These are phyloP conservation scores for Rhizopus microsporus DNA, from an alignment of 371 early-diverging fungal genomes.

Conservation along the genomic window DNA sequence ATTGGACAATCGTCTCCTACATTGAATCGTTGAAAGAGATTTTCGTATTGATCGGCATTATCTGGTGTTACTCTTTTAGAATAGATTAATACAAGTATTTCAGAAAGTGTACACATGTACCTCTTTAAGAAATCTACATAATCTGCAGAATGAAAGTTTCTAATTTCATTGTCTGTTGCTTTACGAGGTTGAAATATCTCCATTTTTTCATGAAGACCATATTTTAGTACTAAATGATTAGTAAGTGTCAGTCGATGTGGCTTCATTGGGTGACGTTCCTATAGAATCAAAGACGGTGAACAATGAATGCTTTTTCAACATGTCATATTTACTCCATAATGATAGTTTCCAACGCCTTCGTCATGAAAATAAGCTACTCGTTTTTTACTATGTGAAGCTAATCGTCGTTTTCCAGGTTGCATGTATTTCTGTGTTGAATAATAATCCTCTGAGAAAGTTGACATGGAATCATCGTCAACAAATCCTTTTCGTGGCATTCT, in stretches of 20 bases:
- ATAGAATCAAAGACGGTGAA: constrained; percentile 9
- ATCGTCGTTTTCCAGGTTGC: constrained; percentile 28
- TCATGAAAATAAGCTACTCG: constrained; percentile 87
- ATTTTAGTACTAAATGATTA: constrained; percentile 87
- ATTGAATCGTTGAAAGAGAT: constrained; percentile 78
- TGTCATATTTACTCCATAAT: constrained; percentile 73
- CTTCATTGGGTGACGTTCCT: constrained; percentile 95
- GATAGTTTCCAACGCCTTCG: constrained; percentile 86
- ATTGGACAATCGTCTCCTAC: constrained; percentile 98
- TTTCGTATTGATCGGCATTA: constrained; percentile 71
- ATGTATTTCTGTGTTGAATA: constrained; percentile 40
- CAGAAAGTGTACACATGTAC: constrained; percentile 36
- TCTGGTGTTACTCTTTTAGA: constrained; percentile 84
- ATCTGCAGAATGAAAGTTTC: constrained; percentile 95
- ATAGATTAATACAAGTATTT: neutral
- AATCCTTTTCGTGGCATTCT: constrained; percentile 38
- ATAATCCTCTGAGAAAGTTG: constrained; percentile 48
- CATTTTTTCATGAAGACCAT: constrained; percentile 86
- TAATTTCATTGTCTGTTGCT: constrained; percentile 96
- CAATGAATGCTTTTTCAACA: constrained; percentile 1
- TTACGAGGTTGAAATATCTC: constrained; percentile 86
- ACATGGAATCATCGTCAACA: constrained; percentile 29
- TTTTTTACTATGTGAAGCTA: constrained; percentile 55
- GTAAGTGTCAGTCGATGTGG: constrained; percentile 92
- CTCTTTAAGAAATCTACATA: constrained; percentile 97